Percentiles rank a stretch among this genome's conserved stretches.
These are phyloP conservation scores for Pythium sp. DNA, from an alignment of 352 stramenopile genomes.

Conservation along the genomic window DNA sequence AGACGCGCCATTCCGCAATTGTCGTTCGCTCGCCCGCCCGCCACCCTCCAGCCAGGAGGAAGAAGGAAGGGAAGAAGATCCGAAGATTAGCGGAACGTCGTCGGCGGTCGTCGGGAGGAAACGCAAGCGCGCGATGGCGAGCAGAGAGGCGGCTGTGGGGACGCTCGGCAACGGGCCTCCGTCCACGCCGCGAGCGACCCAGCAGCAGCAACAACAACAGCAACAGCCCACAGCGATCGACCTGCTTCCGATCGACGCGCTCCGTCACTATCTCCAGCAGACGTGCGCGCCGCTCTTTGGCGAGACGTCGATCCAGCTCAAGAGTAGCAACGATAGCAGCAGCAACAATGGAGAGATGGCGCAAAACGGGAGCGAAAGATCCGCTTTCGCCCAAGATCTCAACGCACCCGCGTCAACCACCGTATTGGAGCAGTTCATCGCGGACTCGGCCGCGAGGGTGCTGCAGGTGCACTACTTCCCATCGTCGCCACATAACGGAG, in stretches of 20 bases:
- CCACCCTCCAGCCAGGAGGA: slow-evolving; percentile 2
- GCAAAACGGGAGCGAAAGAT: slow-evolving; percentile 5
- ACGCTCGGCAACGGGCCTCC: slow-evolving; percentile 5
- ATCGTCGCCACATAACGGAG: background rate
- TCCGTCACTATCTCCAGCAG: slow-evolving; percentile 60
- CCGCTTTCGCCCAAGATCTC: slow-evolving; percentile 45
- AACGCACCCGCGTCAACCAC: slow-evolving; percentile 25
- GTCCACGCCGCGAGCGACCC: slow-evolving; percentile 17
- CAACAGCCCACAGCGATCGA: slow-evolving; percentile 27
- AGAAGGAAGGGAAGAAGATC: slow-evolving; percentile 12
- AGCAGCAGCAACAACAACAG: slow-evolving; percentile 20
- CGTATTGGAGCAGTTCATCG: slow-evolving; percentile 68
- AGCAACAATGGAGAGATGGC: background rate
- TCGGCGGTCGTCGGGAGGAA: slow-evolving; percentile 17
- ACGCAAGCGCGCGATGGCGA: slow-evolving; percentile 17
- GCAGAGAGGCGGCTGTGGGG: slow-evolving; percentile 9
- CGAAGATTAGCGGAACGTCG: slow-evolving; percentile 20
- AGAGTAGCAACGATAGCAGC: slow-evolving; percentile 16
- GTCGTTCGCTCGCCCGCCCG: slow-evolving; percentile 9
- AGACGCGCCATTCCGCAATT: slow-evolving; percentile 11
- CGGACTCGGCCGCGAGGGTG: slow-evolving; percentile 55
- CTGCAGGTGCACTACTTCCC: slow-evolving; percentile 75
- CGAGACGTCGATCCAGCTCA: slow-evolving; percentile 36
- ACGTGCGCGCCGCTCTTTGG: slow-evolving; percentile 71
- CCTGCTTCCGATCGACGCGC: slow-evolving; percentile 38